phyloP scores from a whole-genome alignment of 441 rosid species.

The Erodium trifolium region DNA sequence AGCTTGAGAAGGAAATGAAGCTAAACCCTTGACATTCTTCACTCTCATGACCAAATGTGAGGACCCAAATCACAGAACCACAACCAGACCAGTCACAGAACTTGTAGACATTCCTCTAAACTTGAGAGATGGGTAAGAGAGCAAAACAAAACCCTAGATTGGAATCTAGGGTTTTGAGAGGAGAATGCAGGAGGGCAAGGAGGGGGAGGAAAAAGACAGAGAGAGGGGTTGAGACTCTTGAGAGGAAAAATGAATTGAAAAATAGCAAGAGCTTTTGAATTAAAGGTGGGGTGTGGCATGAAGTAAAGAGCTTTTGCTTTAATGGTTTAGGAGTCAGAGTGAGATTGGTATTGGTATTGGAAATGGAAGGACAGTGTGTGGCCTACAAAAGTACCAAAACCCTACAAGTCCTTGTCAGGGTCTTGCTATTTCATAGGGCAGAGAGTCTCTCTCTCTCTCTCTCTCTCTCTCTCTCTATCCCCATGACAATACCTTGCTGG shows the following conservation, averaged over 20 bases:
- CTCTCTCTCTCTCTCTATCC: conserved; percentile 1
- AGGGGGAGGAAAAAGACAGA: conserved; percentile 34
- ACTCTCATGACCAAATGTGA: not conserved
- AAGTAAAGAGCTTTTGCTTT: conserved; percentile 24
- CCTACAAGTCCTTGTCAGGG: conserved; percentile 3
- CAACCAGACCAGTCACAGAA: not conserved
- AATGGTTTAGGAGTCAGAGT: conserved; percentile 7
- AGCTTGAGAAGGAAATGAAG: conserved; percentile 2
- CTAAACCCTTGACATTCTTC: not conserved
- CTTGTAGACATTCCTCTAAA: not conserved
- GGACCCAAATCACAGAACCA: not conserved
- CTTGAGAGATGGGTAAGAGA: conserved; percentile 24
- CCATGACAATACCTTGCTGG: conserved; percentile 1
- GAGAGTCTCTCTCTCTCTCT: conserved; percentile 2
- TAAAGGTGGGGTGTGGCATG: conserved; percentile 23
- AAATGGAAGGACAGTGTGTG: conserved; percentile 5
- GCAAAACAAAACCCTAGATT: conserved; percentile 27
- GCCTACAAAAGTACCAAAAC: conserved; percentile 8
- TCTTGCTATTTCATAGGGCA: conserved; percentile 6
- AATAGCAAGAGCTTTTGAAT: conserved; percentile 26
- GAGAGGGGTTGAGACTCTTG: conserved; percentile 9
- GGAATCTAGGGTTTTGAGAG: conserved; percentile 52
- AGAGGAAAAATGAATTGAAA: conserved; percentile 24
- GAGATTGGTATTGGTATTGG: conserved; percentile 2
- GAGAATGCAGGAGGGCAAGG: conserved; percentile 27